A percentile compares a stretch with the other conserved stretches of the same genome.
phyloP scores from a whole-genome alignment of 192 early-diverging fungal species.

The Pilobolus umbonatus region DNA sequence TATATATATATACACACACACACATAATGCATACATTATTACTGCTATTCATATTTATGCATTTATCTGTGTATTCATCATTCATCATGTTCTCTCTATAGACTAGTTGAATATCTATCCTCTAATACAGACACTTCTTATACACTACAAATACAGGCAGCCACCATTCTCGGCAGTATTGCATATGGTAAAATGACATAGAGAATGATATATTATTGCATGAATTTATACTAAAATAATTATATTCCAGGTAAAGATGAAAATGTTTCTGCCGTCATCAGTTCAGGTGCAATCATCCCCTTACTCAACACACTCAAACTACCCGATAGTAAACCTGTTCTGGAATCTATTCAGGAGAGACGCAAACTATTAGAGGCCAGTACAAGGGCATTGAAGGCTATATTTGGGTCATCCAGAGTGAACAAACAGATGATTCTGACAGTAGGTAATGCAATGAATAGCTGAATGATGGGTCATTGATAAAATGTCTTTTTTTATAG shows the following conservation, averaged over 20 bases:
- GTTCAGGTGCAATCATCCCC: conserved; percentile 52
- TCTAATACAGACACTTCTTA: conserved; percentile 28
- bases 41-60: too few relatives aligned
- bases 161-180: conserved; percentile 63
- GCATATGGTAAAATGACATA: conserved; percentile 50
- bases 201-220: not conserved
- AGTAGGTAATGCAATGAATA: too few relatives aligned
- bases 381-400: conserved; percentile 61
- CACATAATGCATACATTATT: too few relatives aligned
- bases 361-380: conserved; percentile 61
- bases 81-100: conserved; percentile 14
- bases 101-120: conserved; percentile 54
- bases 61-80: not conserved
- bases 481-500: conserved; percentile 16
- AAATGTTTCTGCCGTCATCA: conserved; percentile 53
- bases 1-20: too few relatives aligned
- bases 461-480: too few relatives aligned
- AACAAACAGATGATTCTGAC: too few relatives aligned
- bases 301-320: conserved; percentile 40
- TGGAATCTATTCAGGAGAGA: conserved; percentile 24
- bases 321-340: conserved; percentile 10
- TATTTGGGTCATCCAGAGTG: conserved; percentile 55
- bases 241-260: conserved; percentile 47
- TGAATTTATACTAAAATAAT: not conserved
- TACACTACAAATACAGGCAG: conserved; percentile 56